phyloP scores from a whole-genome alignment of 2,329 filamentous ascomycete genomes.

The Fusarium pilosicola region DNA sequence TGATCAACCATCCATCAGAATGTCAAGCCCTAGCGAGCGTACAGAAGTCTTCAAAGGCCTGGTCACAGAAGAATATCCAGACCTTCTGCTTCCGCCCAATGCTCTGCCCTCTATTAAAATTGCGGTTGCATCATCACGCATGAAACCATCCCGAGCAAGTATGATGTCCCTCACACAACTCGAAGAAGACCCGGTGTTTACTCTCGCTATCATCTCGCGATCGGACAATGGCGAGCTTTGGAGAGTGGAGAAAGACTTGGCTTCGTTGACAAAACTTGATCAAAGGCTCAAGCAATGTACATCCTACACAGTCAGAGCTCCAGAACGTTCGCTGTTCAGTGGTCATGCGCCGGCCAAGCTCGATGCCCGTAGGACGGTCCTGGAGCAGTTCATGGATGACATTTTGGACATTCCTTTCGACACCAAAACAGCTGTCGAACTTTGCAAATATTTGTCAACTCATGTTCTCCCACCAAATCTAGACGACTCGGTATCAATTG shows the following conservation, averaged over 20 bases:
- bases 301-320: slow-evolving; percentile 79
- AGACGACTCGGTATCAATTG: slow-evolving; percentile 60
- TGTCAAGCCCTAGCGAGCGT: slow-evolving; percentile 54
- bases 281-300: slow-evolving; percentile 79
- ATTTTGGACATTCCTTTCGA: slow-evolving; percentile 86
- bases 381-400: slow-evolving; percentile 87
- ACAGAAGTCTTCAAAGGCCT: slow-evolving; percentile 78
- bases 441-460: slow-evolving; percentile 88
- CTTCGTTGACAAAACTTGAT: slow-evolving; percentile 83
- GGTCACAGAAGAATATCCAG: slow-evolving; percentile 86
- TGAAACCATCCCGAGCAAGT: slow-evolving; percentile 90
- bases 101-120: slow-evolving; percentile 87
- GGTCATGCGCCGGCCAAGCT: slow-evolving; percentile 95
- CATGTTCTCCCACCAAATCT: slow-evolving; percentile 70
- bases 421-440: slow-evolving; percentile 76
- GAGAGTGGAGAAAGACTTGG: slow-evolving; percentile 92
- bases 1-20: slow-evolving; percentile 40
- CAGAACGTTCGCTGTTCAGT: slow-evolving; percentile 86
- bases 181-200: slow-evolving; percentile 95
- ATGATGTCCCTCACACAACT: slow-evolving; percentile 80
- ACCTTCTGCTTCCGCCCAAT: slow-evolving; percentile 86
- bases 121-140: slow-evolving; percentile 90
- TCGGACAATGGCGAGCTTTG: slow-evolving; percentile 83
- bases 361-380: slow-evolving; percentile 81
- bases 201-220: slow-evolving; percentile 83